Evolutionary conservation across 164 flowering plant genomes (phyloP), one percentile per base, ranked within the genome.

Genomic region (Paratinospora sagittata): DNA sequence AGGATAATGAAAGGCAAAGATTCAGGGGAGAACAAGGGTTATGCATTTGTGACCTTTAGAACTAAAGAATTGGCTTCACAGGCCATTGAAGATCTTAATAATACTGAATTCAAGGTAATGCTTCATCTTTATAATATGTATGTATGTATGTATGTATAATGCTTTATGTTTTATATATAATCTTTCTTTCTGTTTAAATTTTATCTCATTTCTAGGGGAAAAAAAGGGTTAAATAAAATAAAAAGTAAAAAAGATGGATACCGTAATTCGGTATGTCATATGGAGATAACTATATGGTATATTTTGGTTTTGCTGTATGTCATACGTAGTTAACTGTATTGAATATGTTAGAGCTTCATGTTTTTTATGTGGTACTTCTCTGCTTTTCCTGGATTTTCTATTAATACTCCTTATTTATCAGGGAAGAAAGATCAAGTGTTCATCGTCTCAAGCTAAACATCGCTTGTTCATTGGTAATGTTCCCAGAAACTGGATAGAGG

Each of bases 381-480:
- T 17, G 21, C 23, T 19, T 52, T 52, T 52, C 21, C 55, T 63
- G 14, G 13, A 63, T 3, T 27, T 63, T 27, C 47, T 37, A 16
- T 33, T 55, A 43, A 21, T n/a, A 23, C 24, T 4, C 26, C 19
- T 69, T 63, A 34, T 72, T 41, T 76, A 24, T 73, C 82, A 91
- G 98, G 97, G 96, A 70, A 88, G 70, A 81, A 89, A 79, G 75
- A 58, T 94, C 9, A 90, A 80, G 73, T 90, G 96, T 78, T 94
- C 98, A 17, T 69, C 89, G 36, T 83, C 98, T 73, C 95, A 92
- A 85, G 90, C 90, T 70, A 94, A 90, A 76, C 81, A 94, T 80
- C 85, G 88, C 64, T 77, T 94, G 72, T 94, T 92, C 66, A 85
- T 94, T 75, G 95, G 97, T 66, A 92, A 92, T 79, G 76, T 94